Percentiles rank a stretch among this genome's conserved stretches.
phyloP scores from a whole-genome alignment of 2,329 filamentous ascomycete genomes.

The Penicillium sp. region DNA sequence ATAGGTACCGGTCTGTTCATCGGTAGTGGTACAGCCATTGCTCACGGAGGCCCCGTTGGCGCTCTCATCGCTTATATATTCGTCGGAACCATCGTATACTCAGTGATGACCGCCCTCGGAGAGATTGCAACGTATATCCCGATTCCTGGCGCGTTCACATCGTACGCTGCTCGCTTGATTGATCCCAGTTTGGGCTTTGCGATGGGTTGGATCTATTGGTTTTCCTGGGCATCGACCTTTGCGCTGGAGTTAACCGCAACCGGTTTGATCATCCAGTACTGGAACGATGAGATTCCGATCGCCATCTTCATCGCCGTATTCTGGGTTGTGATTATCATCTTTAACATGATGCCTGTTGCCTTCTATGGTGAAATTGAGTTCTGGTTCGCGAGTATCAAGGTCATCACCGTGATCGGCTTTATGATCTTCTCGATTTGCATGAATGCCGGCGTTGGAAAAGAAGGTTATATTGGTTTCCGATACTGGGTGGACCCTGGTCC shows the following conservation, averaged over 20 bases:
- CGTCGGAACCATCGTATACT: conserved; percentile 70
- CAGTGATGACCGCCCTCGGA: conserved; percentile 64
- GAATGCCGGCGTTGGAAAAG: conserved; percentile 66
- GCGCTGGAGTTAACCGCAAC: conserved; percentile 70
- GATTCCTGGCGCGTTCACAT: conserved; percentile 71
- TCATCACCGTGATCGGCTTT: conserved; percentile 71
- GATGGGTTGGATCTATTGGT: conserved; percentile 83
- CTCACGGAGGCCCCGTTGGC: conserved; percentile 63
- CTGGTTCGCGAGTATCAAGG: conserved; percentile 74
- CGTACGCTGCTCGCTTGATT: conserved; percentile 72
- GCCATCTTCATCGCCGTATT: conserved; percentile 72
- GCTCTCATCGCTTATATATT: conserved; percentile 67
- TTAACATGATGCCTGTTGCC: conserved; percentile 70
- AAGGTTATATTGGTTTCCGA: conserved; percentile 72
- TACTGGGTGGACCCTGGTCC: conserved; percentile 69
- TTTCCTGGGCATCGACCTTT: conserved; percentile 71
- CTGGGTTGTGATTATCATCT: conserved; percentile 65
- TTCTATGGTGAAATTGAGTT: conserved; percentile 77
- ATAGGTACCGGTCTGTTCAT: conserved; percentile 73
- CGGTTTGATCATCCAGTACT: conserved; percentile 73
- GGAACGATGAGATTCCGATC: conserved; percentile 61
- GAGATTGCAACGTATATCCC: conserved; percentile 78
- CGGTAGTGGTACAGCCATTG: conserved; percentile 62
- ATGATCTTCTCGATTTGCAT: conserved; percentile 74
- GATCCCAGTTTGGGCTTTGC: conserved; percentile 70